phyloP scores from a whole-genome alignment of 2,329 filamentous ascomycete genomes.

The Ophiocordyceps sinensis region DNA sequence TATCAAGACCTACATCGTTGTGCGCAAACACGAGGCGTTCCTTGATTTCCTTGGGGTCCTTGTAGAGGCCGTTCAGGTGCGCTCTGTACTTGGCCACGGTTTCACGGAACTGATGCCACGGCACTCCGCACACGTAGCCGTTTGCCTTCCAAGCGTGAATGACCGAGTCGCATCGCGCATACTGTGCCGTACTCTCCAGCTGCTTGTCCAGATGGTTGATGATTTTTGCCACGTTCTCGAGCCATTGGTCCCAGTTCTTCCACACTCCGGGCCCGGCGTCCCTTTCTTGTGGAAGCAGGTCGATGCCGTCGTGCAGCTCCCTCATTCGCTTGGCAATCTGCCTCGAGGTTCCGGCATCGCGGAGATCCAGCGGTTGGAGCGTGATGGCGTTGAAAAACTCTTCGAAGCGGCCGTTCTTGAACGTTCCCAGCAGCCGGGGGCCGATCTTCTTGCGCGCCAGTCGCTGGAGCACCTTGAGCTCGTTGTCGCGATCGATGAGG shows the following conservation, averaged over 20 bases:
- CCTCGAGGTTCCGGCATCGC: constrained; percentile 67
- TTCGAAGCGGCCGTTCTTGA: constrained; percentile 89
- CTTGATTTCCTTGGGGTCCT: constrained; percentile 49
- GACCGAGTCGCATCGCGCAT: constrained; percentile 10
- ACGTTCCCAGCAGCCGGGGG: constrained; percentile 78
- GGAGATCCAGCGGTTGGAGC: constrained; percentile 61
- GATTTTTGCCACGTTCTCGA: constrained; percentile 48
- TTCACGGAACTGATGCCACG: constrained; percentile 65
- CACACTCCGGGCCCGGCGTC: constrained; percentile 71
- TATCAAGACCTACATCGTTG: constrained; percentile 61
- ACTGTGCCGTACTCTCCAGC: constrained; percentile 28
- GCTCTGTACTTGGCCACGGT: constrained; percentile 64
- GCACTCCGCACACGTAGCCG: constrained; percentile 69
- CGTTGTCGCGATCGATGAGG: constrained; percentile 83
- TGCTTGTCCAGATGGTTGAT: constrained; percentile 43
- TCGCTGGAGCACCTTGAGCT: constrained; percentile 72
- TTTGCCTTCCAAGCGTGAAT: constrained; percentile 46
- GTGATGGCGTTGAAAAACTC: constrained; percentile 81
- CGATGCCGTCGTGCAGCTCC: constrained; percentile 87
- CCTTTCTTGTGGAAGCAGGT: constrained; percentile 65
- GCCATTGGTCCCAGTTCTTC: constrained; percentile 92
- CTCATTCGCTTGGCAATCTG: constrained; percentile 97
- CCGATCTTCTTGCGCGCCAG: constrained; percentile 88
- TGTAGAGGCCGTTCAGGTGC: constrained; percentile 60
- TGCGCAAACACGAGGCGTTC: constrained; percentile 84